Base-by-base conservation (phyloP, 2,329 filamentous ascomycete species). In the Thelonectria olida region DNA sequence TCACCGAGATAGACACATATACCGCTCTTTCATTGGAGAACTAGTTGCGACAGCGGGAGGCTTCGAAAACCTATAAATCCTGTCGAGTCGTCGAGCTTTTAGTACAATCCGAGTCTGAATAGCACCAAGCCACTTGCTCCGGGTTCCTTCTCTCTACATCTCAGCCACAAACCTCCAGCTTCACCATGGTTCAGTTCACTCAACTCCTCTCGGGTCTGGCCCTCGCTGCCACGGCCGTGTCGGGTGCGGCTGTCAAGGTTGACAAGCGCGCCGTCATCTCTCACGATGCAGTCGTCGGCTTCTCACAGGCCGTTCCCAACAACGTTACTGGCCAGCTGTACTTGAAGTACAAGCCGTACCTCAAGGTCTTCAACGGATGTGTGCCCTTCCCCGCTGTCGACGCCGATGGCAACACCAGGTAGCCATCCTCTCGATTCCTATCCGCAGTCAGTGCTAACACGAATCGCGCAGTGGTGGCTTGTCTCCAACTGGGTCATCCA, bases 341-440 rank as follows among this genome's bases (percentile, higher is more conserved):
- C 50, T 67, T 73, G n/a, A 76, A 74, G 65, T 76, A 74, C 66
- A 74, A 76, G 65, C 75, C 75, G 10, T 76, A 69, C 59, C 66
- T 78, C 28, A 69, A 69, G n/a, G 82, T 88, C 5, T 78, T 81
- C 27, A 85, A 85, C 65, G 87, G 88, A 59, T 90, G 87, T 58
- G 87, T 89, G 8, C 85, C 87, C 0, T 90, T 87, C 69, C 86
- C 88, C 0, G 87, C 83, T 1, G 87, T 90, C 1, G 84, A 90
- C 63, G 79, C 80, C 1, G 73, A 76, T 0, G 88, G 87, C 2
- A 80, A 89, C 66, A 88, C 84, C 15, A 75, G 66, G 69, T 72
- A 62, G 45, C 49, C 52, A 42, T 25, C 20, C 4, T 23, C 19
- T 7, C 15, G 4, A 1, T 25, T 13, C 15, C 7, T 6, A 12